Conservation (phyloP, 768 basidiomycete species). For the Mycena alexandri region DNA sequence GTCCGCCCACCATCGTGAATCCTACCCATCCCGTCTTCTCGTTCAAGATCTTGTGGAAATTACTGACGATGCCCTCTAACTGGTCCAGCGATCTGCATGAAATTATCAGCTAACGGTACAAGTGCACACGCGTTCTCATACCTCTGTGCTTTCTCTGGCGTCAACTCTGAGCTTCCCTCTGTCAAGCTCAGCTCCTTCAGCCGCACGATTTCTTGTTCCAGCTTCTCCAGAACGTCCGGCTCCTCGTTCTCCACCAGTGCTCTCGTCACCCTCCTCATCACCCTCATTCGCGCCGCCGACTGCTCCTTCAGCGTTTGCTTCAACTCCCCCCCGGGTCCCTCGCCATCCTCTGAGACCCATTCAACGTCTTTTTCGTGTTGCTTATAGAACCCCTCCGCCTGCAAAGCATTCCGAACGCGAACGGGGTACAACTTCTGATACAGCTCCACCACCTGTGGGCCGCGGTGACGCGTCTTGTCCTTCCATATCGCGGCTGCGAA, state of each 20-base stretch:
- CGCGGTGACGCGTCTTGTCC: background rate
- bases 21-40: constrained; percentile 18
- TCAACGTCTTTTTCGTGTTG: background rate
- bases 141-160: too few species aligned
- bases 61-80: background rate
- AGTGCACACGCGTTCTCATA: too few species aligned
- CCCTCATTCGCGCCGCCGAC: background rate
- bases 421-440: constrained; percentile 9
- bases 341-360: background rate
- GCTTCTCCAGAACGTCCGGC: background rate
- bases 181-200: too few species aligned
- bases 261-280: background rate
- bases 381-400: background rate
- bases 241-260: background rate
- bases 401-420: background rate
- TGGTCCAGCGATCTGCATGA: constrained; percentile 7
- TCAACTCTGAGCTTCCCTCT: too few species aligned
- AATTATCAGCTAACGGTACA: background rate
- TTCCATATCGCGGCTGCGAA: background rate
- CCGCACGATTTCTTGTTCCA: background rate
- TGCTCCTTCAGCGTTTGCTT: background rate
- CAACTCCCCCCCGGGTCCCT: background rate
- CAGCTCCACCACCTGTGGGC: constrained; percentile 14
- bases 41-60: background rate
- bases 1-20: constrained; percentile 10